Evolutionary conservation across 768 basidiomycete species (phyloP), one percentile per base, ranked within the genome.

Genomic region (Lyophyllum shimeji): DNA sequence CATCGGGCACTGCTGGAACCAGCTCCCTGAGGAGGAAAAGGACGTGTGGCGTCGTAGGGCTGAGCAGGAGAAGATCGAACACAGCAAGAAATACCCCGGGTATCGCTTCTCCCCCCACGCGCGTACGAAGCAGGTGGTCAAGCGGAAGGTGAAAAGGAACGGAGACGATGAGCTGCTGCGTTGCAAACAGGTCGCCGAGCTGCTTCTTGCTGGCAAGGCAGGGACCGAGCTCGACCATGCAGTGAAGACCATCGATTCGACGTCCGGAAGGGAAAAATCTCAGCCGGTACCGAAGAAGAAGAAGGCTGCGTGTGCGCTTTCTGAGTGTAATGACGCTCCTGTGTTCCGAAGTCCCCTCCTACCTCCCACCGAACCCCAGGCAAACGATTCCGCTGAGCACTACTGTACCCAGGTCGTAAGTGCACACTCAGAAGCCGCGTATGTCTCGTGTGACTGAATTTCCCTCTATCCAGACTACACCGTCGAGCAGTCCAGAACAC

Each of bases 1-100:
- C 63, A 74, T 81, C 33, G 84, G 76, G 0, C 72, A 77, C 37
- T 77, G 76, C 64, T 86, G 85, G 85, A 78, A 79, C 53, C 71
- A 71, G 40, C 71, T 86, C 55, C 67, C 82, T 1, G 78, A 80
- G 20, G 59, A 68, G 1, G 79, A 83, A 49, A 84, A 82, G 63
- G 68, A 72, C 45, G 59, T 73, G n/a, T 86, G 79, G 78, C 74
- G 75, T 25, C 66, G 70, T 56, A 78, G 73, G 65, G 83, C 85
- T 2, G 75, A 78, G 20, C 65, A 74, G 12, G 84, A 82, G 63
- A 84, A 85, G 62, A 54, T 69, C 2, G 74, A 77, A 33, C 85
- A 86, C 58, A 65, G 67, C 0, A 59, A 67, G 18, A 75, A 71
- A 50, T 77, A 85, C 59, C 84, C 85, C 13, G 71, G 74, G 57